Evolutionary conservation across 192 early-diverging fungal genomes (phyloP).

Genomic region (Umbelopsis vinacea): DNA sequence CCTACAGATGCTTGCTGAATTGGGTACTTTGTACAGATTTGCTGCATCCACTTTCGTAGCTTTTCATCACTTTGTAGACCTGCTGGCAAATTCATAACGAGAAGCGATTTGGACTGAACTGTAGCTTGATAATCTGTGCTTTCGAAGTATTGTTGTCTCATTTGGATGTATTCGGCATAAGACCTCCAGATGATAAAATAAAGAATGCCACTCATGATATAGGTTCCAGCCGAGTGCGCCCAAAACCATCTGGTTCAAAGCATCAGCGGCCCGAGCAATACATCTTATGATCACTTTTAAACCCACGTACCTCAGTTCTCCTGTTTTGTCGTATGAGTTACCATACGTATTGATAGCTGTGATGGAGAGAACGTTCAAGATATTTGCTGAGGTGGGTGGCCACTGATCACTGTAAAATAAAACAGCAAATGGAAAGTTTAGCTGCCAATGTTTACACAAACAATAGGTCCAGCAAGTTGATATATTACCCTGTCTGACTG

Average conservation of each 20-base stretch:
- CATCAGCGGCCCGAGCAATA: constrained; percentile 9
- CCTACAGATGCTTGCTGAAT: constrained; percentile 67
- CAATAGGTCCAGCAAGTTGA: neutral
- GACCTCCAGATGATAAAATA: constrained; percentile 55
- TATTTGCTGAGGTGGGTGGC: constrained; percentile 26
- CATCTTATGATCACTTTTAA: neutral
- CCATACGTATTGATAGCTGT: constrained; percentile 7
- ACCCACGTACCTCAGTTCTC: neutral
- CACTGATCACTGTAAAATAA: neutral
- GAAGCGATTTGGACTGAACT: constrained; percentile 69
- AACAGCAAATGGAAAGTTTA: neutral
- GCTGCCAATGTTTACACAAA: neutral
- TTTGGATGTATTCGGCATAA: constrained; percentile 54
- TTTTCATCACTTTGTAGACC: constrained; percentile 60
- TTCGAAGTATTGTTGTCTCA: constrained; percentile 60
- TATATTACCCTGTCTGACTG: constrained; percentile 54
- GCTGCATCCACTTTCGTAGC: constrained; percentile 53
- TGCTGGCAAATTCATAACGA: constrained; percentile 65
- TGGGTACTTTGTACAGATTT: constrained; percentile 43
- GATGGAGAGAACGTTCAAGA: constrained; percentile 23
- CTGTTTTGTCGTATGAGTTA: constrained; percentile 19
- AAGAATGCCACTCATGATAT: constrained; percentile 61
- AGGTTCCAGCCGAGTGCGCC: constrained; percentile 63
- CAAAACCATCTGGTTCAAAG: constrained; percentile 54
- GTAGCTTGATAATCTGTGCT: constrained; percentile 63